phyloP scores from a whole-genome alignment of 2,329 filamentous ascomycete species.

The Colletotrichum phormii region DNA sequence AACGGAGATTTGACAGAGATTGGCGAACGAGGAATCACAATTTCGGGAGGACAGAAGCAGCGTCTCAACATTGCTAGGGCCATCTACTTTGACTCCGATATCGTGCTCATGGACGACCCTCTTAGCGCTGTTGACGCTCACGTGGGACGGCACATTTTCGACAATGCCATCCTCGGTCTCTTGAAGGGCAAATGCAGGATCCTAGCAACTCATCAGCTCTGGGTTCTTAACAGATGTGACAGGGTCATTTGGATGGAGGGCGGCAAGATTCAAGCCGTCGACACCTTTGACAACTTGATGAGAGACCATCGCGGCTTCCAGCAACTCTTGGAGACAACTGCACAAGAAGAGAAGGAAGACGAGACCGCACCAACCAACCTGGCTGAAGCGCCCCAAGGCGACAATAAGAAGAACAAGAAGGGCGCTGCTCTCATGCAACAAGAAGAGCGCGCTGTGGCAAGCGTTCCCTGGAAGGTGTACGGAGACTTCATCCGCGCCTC shows the following conservation, averaged over 20 bases:
- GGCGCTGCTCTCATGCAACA: constrained; percentile 76
- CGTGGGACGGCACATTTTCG: constrained; percentile 83
- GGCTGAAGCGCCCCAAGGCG: constrained; percentile 53
- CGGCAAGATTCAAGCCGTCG: constrained; percentile 84
- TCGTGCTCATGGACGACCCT: constrained; percentile 77
- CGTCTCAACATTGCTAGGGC: constrained; percentile 91
- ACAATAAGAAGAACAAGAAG: constrained; percentile 68
- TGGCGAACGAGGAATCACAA: constrained; percentile 93
- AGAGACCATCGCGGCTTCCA: constrained; percentile 80
- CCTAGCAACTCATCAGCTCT: constrained; percentile 93
- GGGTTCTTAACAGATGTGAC: constrained; percentile 91
- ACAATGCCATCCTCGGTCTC: constrained; percentile 91
- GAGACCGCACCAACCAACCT: constrained; percentile 55
- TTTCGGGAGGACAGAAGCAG: constrained; percentile 96
- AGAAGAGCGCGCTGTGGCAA: constrained; percentile 76
- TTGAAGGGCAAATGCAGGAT: constrained; percentile 91
- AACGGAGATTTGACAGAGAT: constrained; percentile 91
- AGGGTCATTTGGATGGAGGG: constrained; percentile 94
- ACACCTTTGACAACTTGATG: constrained; percentile 93
- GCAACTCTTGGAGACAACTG: constrained; percentile 86
- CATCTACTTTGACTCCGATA: constrained; percentile 76
- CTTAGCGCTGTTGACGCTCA: constrained; percentile 77
- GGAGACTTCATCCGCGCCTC: constrained; percentile 81
- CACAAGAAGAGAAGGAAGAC: constrained; percentile 74
- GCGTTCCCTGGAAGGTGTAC: constrained; percentile 86